Conservation (phyloP, 1,284 basidiomycete genomes). For the Ustilago curta region DNA sequence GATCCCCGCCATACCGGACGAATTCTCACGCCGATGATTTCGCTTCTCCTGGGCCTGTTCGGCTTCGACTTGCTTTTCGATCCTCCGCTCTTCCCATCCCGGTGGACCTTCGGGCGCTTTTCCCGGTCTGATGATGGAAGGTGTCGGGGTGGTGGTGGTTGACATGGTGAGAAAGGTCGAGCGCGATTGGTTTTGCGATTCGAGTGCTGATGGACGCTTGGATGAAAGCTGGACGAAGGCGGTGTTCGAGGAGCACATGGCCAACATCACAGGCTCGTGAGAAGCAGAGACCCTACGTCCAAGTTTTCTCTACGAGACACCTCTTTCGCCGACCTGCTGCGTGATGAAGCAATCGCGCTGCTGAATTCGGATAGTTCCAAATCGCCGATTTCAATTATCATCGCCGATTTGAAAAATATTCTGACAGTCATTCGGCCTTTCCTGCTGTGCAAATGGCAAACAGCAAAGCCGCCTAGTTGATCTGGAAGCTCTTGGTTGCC, state of each 20-base stretch:
- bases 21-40: constrained; percentile 37
- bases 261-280: too few species aligned
- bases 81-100: constrained; percentile 53
- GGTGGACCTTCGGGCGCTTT: constrained; percentile 52
- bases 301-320: background rate
- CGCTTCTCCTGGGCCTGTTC: constrained; percentile 33
- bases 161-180: constrained; percentile 10
- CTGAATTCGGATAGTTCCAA: too few species aligned
- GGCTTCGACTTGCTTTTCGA: constrained; percentile 37
- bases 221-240: background rate
- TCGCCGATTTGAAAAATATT: background rate
- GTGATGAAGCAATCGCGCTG: constrained; percentile 18
- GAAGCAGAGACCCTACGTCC: too few species aligned
- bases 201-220: background rate
- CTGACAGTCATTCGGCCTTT: too few species aligned
- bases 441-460: too few species aligned
- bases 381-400: background rate
- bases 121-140: constrained; percentile 55
- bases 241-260: too few species aligned
- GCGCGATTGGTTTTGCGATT: background rate
- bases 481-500: background rate
- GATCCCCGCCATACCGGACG: constrained; percentile 40
- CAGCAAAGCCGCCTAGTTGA: too few species aligned
- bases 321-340: background rate
- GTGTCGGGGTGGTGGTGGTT: constrained; percentile 18